phyloP scores from a whole-genome alignment of 257 asterid species.

The Solanum sejunctum region DNA sequence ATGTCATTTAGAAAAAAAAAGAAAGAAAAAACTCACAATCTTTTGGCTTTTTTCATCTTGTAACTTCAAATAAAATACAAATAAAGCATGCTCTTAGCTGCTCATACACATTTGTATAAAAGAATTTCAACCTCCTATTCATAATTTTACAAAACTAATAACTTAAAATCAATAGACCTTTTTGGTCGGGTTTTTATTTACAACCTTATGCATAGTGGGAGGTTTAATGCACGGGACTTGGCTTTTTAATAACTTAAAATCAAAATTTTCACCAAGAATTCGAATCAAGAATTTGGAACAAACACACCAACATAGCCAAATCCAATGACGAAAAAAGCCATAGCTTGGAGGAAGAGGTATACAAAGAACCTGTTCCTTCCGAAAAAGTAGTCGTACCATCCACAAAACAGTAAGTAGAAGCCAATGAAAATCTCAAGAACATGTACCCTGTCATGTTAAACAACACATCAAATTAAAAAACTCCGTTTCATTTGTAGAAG shows the following conservation, averaged over 20 bases:
- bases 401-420: slow-evolving; percentile 16
- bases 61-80: background rate
- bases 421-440: slow-evolving; percentile 18
- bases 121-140: background rate
- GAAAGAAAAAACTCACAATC: too few species aligned
- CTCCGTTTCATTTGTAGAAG: background rate
- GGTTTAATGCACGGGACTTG: too few species aligned
- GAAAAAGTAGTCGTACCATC: slow-evolving; percentile 14
- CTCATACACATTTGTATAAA: background rate
- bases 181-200: too few species aligned
- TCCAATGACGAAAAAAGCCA: slow-evolving; percentile 23
- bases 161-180: background rate
- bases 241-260: background rate
- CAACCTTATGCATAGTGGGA: too few species aligned
- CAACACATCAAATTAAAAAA: background rate
- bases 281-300: slow-evolving; percentile 5
- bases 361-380: slow-evolving; percentile 16
- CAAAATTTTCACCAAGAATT: background rate
- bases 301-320: slow-evolving; percentile 24
- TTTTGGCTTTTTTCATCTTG: background rate
- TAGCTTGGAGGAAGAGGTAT: slow-evolving; percentile 19
- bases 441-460: slow-evolving; percentile 11
- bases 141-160: background rate
- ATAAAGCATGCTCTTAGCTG: background rate
- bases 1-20: too few species aligned